These are phyloP conservation scores for Pseudozyma flocculosa DNA, from an alignment of 1,284 basidiomycete genomes.

Conservation along the genomic window DNA sequence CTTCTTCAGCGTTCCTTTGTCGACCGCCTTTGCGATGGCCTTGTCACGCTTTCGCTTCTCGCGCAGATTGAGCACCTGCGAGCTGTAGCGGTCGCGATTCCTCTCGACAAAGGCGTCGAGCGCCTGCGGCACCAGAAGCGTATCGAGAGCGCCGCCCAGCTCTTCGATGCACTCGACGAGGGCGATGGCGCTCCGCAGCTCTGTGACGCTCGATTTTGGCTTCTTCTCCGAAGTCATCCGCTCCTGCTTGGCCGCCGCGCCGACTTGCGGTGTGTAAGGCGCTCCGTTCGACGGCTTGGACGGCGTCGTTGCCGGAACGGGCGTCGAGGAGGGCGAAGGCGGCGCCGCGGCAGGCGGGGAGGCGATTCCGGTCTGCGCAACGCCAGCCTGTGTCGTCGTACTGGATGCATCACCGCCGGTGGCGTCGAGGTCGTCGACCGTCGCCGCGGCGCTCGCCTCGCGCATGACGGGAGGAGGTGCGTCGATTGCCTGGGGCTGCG, in stretches of 20 bases:
- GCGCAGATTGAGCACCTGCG: conserved; percentile 24
- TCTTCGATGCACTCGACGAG: conserved; percentile 31
- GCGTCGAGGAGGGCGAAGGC: neutral
- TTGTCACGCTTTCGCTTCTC: conserved; percentile 27
- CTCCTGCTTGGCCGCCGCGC: neutral
- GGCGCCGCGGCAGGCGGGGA: too few relatives aligned
- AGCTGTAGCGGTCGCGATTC: conserved; percentile 17
- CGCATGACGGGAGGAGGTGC: too few relatives aligned
- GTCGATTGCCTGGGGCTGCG: too few relatives aligned
- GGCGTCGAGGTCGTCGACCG: too few relatives aligned
- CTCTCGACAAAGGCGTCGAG: conserved; percentile 23
- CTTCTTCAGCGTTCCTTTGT: conserved; percentile 20
- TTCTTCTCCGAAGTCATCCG: conserved; percentile 16
- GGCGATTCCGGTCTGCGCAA: too few relatives aligned
- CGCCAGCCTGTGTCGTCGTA: too few relatives aligned
- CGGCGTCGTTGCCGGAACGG: conserved; percentile 4
- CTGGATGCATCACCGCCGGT: too few relatives aligned
- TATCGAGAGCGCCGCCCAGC: conserved; percentile 25
- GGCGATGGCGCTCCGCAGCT: conserved; percentile 16
- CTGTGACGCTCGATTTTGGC: conserved; percentile 19
- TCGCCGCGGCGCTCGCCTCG: too few relatives aligned
- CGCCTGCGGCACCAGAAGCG: conserved; percentile 17
- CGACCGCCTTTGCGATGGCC: conserved; percentile 12
- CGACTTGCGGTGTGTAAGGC: neutral
- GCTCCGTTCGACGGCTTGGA: too few relatives aligned